phyloP scores from a whole-genome alignment of 805 yeast species.

The Lachancea kluyveri region DNA sequence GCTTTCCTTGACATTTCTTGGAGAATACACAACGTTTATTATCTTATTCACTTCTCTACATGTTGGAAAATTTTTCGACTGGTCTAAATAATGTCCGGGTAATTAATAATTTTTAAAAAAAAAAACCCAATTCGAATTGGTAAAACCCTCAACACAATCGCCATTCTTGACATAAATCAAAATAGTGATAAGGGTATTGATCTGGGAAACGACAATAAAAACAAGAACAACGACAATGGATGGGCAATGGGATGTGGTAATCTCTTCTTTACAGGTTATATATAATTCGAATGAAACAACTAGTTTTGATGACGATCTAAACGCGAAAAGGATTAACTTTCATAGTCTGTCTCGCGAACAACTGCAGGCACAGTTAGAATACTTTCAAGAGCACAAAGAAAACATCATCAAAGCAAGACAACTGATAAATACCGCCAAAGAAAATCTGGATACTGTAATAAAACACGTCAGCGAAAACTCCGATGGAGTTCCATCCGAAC shows the following conservation, averaged over 20 bases:
- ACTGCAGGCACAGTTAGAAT: constrained; percentile 35
- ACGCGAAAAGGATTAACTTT: constrained; percentile 25
- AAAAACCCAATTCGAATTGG: no score
- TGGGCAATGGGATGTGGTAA: constrained; percentile 63
- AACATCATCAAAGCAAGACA: constrained; percentile 49
- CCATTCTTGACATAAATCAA: no score
- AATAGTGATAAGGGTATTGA: not conserved
- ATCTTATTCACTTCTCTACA: no score
- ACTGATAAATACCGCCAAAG: constrained; percentile 35
- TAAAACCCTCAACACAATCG: no score
- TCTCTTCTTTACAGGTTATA: constrained; percentile 62
- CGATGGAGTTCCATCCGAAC: constrained; percentile 3
- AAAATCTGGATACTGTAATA: constrained; percentile 44
- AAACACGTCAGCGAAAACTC: constrained; percentile 4
- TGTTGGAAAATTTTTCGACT: no score
- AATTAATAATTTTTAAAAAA: no score
- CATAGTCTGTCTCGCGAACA: constrained; percentile 34
- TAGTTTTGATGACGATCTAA: constrained; percentile 39
- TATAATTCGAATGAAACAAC: constrained; percentile 54
- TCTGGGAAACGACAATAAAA: constrained; percentile 1
- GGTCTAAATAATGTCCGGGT: no score
- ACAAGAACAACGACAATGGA: no score
- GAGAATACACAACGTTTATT: no score
- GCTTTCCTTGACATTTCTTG: no score
- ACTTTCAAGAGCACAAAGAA: constrained; percentile 46